These are phyloP conservation scores for Rosa lucieae DNA, from an alignment of 306 rosid species.

Conservation along the genomic window DNA sequence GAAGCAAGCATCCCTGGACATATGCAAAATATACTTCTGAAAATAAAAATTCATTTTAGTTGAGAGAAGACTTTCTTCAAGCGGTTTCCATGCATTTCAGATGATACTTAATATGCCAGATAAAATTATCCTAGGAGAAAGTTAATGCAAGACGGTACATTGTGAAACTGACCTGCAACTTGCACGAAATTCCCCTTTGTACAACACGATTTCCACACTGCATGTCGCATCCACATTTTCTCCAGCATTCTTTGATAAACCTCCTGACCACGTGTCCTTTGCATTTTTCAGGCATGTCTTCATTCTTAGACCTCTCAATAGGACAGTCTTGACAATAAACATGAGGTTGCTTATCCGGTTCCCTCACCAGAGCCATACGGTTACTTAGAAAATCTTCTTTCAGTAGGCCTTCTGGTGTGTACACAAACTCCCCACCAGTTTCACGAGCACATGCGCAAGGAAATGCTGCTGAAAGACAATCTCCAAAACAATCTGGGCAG, in stretches of 20 bases:
- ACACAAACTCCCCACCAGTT: slow-evolving; percentile 94
- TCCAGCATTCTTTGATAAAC: slow-evolving; percentile 97
- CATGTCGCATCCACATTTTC: slow-evolving; percentile 90
- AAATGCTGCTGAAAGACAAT: slow-evolving; percentile 59
- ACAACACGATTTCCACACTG: slow-evolving; percentile 89
- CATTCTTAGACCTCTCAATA: slow-evolving; percentile 59
- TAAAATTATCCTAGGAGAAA: slow-evolving; percentile 2
- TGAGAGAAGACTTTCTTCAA: background rate
- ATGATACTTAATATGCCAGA: background rate
- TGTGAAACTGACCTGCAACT: slow-evolving; percentile 68
- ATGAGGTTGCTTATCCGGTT: slow-evolving; percentile 49
- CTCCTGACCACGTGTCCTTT: slow-evolving; percentile 73
- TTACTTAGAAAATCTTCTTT: slow-evolving; percentile 59
- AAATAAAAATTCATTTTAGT: background rate
- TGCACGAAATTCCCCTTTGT: slow-evolving; percentile 73
- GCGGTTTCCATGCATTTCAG: background rate
- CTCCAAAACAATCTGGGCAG: slow-evolving; percentile 67
- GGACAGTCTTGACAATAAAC: slow-evolving; percentile 80
- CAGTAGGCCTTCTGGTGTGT: slow-evolving; percentile 58
- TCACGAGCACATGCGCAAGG: slow-evolving; percentile 91
- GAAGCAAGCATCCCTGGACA: background rate
- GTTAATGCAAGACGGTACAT: background rate
- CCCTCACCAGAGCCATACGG: slow-evolving; percentile 47
- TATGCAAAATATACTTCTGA: background rate
- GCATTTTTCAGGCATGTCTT: slow-evolving; percentile 51